phyloP scores from a whole-genome alignment of 306 rosid species.

The Potentilla sterilis region DNA sequence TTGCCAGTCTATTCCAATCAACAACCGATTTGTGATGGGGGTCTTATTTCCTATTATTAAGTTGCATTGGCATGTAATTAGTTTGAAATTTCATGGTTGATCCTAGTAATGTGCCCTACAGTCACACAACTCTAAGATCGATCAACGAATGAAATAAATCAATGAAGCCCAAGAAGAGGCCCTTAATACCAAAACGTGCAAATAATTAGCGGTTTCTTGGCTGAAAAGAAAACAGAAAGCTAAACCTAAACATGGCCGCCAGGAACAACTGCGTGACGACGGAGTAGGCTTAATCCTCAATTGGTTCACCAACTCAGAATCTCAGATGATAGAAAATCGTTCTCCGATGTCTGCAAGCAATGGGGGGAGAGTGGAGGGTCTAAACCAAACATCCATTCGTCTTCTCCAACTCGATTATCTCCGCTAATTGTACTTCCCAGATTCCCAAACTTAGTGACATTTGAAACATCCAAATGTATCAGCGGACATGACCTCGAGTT shows the following conservation, averaged over 20 bases:
- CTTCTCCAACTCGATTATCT: conserved; percentile 12
- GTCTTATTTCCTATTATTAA: neutral
- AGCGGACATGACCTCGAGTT: conserved; percentile 15
- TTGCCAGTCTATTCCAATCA: neutral
- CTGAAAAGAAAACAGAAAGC: neutral
- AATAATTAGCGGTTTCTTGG: neutral
- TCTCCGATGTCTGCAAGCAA: conserved; percentile 29
- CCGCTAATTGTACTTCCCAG: conserved; percentile 13
- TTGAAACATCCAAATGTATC: conserved; percentile 15
- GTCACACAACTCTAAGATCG: neutral
- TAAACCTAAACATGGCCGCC: neutral
- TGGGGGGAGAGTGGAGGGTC: conserved; percentile 33
- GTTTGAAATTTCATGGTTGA: no score
- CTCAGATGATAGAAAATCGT: conserved; percentile 14
- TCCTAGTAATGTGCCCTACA: neutral
- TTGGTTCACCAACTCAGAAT: conserved; percentile 1
- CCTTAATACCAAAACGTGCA: neutral
- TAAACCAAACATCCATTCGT: conserved; percentile 17
- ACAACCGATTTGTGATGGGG: neutral
- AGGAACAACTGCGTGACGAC: conserved; percentile 10
- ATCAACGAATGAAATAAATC: neutral
- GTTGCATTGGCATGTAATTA: neutral
- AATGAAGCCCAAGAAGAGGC: neutral
- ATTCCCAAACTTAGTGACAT: conserved; percentile 26
- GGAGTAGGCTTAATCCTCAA: conserved; percentile 24